Evolutionary conservation across 2,329 filamentous ascomycete genomes (phyloP).

Genomic region (Thielaviopsis populi): DNA sequence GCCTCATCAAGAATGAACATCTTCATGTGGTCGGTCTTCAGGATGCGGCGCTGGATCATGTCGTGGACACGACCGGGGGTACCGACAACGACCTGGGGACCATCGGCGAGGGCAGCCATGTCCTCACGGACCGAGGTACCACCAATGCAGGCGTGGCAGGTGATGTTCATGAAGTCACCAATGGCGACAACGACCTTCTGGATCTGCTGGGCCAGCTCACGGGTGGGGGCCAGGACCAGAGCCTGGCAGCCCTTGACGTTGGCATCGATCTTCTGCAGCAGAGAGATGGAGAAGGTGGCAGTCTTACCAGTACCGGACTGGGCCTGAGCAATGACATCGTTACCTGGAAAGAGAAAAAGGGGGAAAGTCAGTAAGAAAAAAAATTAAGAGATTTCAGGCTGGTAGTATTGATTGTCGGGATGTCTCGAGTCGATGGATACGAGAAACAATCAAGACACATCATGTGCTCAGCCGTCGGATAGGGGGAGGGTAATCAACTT

Average conservation of each 20-base stretch:
- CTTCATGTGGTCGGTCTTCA: constrained; percentile 97
- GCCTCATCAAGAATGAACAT: constrained; percentile 99
- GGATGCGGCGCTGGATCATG: constrained; percentile 97
- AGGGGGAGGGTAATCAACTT: constrained; percentile 26
- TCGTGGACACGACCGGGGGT: constrained; percentile 97
- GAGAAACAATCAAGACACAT: not conserved
- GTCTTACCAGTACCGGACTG: constrained; percentile 99
- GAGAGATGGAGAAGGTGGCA: constrained; percentile 97
- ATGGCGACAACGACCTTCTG: constrained; percentile 98
- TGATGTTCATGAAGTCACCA: constrained; percentile 98
- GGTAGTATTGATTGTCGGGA: not conserved
- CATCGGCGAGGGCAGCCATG: constrained; percentile 93
- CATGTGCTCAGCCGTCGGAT: not conserved
- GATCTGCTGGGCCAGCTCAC: constrained; percentile 97
- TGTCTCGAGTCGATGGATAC: not conserved
- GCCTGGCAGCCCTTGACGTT: constrained; percentile 94
- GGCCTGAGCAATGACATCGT: constrained; percentile 98
- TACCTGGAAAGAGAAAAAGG: constrained; percentile 38
- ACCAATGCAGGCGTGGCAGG: constrained; percentile 98
- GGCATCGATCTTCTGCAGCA: constrained; percentile 96
- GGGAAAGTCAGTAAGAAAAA: not conserved
- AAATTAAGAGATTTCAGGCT: not conserved
- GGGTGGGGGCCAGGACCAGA: constrained; percentile 91
- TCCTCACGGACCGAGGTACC: constrained; percentile 96
- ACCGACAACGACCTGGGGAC: constrained; percentile 92